Evolutionary conservation across 495 filamentous ascomycete genomes (phyloP), one percentile per base, ranked within the genome.

Genomic region (Aspergillus cavernicola): DNA sequence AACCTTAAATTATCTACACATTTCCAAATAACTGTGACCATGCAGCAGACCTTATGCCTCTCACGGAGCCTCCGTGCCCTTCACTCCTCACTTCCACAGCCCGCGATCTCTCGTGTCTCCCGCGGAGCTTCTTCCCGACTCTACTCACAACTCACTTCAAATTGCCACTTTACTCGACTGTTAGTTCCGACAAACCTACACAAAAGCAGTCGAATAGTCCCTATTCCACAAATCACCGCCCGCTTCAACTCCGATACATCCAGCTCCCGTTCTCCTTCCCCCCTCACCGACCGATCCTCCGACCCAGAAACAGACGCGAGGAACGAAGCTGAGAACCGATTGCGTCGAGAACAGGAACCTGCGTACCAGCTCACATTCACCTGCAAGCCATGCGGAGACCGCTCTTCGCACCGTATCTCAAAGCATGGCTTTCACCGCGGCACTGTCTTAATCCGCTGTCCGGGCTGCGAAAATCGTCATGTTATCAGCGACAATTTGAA

Each of bases 391-490:
- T 99, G 93, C 74, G 67, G 66, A 9, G 62, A 77, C 5, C 85
- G 95, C 24, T 92, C 88, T 5, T 71, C 79, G 3, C 93, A 97
- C 65, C 75, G 68, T 9, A 74, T 99, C 52, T 87, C 87, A 19
- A 96, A 97, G 69, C 93, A 96, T 55, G 93, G 88, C 12, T 99
- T 97, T 66, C 90, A 97, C 66, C 71, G 84, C 20, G 93, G 93
- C 20, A 88, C 87, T 0, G 87, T 95, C 12, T 72, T 97, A 37
- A 90, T 99, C 40, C 83, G 82, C 28, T 99, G 93, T 63, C 91
- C 92, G 1, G 68, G 69, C 0, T 99, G 93, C 68, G 78, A 84
- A 59, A 88, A 86, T 60, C 78, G 90, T 18, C 93, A 99, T 74
- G 73, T 97, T 49, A 97, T 99, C 60, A 85, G 80, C 63, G 93